These are phyloP conservation scores for Larix kaempferi DNA, from an alignment of 75 land plant genomes.

Conservation along the genomic window DNA sequence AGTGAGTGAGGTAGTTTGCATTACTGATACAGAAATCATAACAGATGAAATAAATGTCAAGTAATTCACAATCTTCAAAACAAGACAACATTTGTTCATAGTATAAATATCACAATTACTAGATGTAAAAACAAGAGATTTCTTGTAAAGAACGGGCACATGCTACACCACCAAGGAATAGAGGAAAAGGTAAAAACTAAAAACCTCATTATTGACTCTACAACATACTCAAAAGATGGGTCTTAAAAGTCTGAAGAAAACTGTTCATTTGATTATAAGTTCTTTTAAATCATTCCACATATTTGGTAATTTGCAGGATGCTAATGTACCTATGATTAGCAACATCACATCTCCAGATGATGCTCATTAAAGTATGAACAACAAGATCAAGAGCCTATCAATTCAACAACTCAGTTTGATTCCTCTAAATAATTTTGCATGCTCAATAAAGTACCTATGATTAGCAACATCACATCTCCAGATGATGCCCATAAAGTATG, in stretches of 20 bases:
- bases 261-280: too few species aligned
- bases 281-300: too few species aligned
- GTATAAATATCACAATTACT: not conserved
- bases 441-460: too few species aligned
- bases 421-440: not conserved
- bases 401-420: too few species aligned
- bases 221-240: not conserved
- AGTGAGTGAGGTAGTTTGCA: not conserved
- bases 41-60: not conserved
- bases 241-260: not conserved
- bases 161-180: not conserved
- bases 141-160: not conserved
- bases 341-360: too few species aligned
- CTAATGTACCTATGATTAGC: too few species aligned
- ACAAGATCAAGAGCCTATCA: too few species aligned
- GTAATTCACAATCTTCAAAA: not conserved
- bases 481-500: too few species aligned
- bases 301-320: too few species aligned
- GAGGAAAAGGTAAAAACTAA: not conserved
- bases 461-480: too few species aligned
- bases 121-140: not conserved
- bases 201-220: not conserved
- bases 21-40: not conserved
- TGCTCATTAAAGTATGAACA: too few species aligned
- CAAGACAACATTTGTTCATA: not conserved